These are phyloP conservation scores for Fusarium proliferatum DNA, from an alignment of 2,329 filamentous ascomycete species.

Conservation along the genomic window DNA sequence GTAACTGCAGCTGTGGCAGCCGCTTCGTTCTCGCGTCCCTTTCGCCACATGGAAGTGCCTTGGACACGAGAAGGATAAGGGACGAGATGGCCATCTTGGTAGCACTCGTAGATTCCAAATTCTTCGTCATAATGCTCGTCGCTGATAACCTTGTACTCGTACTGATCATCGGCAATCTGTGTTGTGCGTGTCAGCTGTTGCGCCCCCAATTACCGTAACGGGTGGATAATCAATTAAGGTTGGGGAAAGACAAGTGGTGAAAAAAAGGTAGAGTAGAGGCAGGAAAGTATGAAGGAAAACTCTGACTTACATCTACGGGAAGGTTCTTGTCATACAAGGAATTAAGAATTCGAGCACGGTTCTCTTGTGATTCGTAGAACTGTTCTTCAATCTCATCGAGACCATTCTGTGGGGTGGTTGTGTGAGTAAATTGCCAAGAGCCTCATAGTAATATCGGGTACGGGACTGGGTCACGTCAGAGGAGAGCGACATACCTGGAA, in stretches of 20 bases:
- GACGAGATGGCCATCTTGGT: slow-evolving; percentile 56
- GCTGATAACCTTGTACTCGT: slow-evolving; percentile 58
- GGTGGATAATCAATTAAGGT: slow-evolving; percentile 11
- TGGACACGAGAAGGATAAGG: slow-evolving; percentile 58
- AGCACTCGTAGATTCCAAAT: slow-evolving; percentile 57
- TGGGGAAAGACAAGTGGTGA: slow-evolving; percentile 37
- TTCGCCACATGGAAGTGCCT: slow-evolving; percentile 57
- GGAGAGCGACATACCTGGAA: slow-evolving; percentile 50
- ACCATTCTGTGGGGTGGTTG: slow-evolving; percentile 48
- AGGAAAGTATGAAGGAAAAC: slow-evolving; percentile 14
- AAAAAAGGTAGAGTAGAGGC: slow-evolving; percentile 11
- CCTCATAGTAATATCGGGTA: slow-evolving; percentile 39
- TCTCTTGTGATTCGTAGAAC: slow-evolving; percentile 59
- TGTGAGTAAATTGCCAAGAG: slow-evolving; percentile 33
- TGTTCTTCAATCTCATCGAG: slow-evolving; percentile 53
- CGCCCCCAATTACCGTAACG: slow-evolving; percentile 13
- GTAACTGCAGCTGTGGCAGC: slow-evolving; percentile 48
- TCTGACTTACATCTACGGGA: slow-evolving; percentile 60
- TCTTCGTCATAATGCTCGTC: slow-evolving; percentile 57
- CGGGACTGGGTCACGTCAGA: slow-evolving; percentile 29
- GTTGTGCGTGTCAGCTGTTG: slow-evolving; percentile 35
- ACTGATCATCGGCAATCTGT: slow-evolving; percentile 57
- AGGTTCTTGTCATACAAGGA: slow-evolving; percentile 56
- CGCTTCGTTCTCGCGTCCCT: slow-evolving; percentile 52
- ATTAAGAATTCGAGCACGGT: slow-evolving; percentile 58